phyloP scores from a whole-genome alignment of 2,329 filamentous ascomycete genomes.

The Ascochyta koolunga region DNA sequence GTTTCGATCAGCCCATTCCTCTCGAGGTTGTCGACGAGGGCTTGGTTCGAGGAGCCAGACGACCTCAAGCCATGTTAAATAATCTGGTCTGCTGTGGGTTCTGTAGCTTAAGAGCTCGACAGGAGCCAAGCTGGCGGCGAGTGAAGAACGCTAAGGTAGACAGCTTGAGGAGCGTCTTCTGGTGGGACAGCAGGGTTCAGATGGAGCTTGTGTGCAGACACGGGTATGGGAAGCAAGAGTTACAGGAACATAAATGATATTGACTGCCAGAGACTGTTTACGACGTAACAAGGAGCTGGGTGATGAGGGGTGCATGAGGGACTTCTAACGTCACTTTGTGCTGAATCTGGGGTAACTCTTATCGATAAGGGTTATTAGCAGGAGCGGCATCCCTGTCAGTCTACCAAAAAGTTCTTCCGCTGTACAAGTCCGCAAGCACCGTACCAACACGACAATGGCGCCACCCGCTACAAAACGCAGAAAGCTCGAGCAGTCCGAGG shows the following conservation, averaged over 20 bases:
- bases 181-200: not conserved
- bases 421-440: slow-evolving; percentile 10
- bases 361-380: slow-evolving; percentile 27
- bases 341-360: slow-evolving; percentile 14
- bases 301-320: slow-evolving; percentile 16
- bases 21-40: slow-evolving; percentile 79
- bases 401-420: slow-evolving; percentile 29
- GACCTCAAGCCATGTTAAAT: slow-evolving; percentile 83
- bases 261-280: not conserved
- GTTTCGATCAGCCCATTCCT: slow-evolving; percentile 75
- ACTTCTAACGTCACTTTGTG: slow-evolving; percentile 10
- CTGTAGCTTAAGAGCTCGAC: slow-evolving; percentile 7
- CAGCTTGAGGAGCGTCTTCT: slow-evolving; percentile 19
- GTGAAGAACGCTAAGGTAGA: slow-evolving; percentile 25
- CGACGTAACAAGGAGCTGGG: not conserved
- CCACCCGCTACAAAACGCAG: slow-evolving; percentile 53
- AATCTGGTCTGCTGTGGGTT: slow-evolving; percentile 12
- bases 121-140: slow-evolving; percentile 16
- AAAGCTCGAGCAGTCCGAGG: slow-evolving; percentile 52
- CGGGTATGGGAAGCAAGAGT: slow-evolving; percentile 10
- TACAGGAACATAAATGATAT: not conserved
- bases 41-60: slow-evolving; percentile 74
- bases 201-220: slow-evolving; percentile 20
- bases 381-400: slow-evolving; percentile 2
- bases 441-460: slow-evolving; percentile 36